phyloP scores from a whole-genome alignment of 2,329 filamentous ascomycete genomes.

The Colletotrichum salicis region DNA sequence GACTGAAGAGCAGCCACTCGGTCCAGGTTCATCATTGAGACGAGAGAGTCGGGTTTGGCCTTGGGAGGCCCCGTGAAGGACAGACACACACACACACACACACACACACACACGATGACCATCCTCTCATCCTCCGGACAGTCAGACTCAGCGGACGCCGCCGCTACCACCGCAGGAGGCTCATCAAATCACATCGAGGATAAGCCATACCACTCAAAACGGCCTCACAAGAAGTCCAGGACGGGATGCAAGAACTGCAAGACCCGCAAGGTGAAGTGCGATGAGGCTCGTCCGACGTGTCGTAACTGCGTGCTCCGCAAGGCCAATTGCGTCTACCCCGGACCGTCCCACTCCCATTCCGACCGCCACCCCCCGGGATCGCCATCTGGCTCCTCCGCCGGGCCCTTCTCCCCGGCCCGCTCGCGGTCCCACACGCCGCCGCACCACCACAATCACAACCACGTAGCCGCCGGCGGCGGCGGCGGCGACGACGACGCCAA shows the following conservation, averaged over 20 bases:
- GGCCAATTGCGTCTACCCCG: constrained; percentile 59
- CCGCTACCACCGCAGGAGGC: neutral
- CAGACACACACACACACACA: neutral
- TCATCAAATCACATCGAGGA: constrained; percentile 18
- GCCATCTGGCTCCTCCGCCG: constrained; percentile 18
- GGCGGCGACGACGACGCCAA: constrained; percentile 31
- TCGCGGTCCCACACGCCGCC: constrained; percentile 17
- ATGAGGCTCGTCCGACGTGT: constrained; percentile 62
- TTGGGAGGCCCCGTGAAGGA: constrained; percentile 12
- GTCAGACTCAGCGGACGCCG: neutral
- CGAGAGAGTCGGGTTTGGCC: neutral
- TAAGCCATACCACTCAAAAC: constrained; percentile 56
- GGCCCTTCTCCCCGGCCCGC: constrained; percentile 12
- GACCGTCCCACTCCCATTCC: constrained; percentile 29
- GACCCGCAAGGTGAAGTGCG: constrained; percentile 65
- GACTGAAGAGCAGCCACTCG: neutral
- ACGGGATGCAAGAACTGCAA: constrained; percentile 66
- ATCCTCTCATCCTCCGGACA: constrained; percentile 20
- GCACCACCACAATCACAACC: neutral
- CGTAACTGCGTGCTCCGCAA: constrained; percentile 59
- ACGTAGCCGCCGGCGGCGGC: neutral
- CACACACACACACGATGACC: constrained; percentile 14
- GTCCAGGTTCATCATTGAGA: neutral
- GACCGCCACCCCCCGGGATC: constrained; percentile 15
- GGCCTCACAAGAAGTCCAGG: constrained; percentile 66